These are phyloP conservation scores for Hydnomerulius pinastri DNA, from an alignment of 768 basidiomycete genomes.

Conservation along the genomic window DNA sequence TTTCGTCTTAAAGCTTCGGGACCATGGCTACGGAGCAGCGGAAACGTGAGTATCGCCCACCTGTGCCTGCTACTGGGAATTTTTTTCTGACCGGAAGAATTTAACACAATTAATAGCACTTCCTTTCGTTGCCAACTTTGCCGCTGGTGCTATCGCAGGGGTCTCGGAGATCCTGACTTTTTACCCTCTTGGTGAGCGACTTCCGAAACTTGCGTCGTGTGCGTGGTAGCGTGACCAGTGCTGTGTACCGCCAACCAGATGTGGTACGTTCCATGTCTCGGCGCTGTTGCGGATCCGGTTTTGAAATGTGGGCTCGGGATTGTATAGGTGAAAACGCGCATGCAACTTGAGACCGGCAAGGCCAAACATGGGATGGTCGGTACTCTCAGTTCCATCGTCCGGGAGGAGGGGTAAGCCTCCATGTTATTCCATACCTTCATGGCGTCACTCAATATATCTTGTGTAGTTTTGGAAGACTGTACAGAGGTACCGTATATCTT, in stretches of 20 bases:
- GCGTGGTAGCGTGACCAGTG: constrained; percentile 4
- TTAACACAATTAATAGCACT: constrained; percentile 51
- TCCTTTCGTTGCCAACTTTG: constrained; percentile 87
- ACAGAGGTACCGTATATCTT: constrained; percentile 61
- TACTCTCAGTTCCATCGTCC: constrained; percentile 80
- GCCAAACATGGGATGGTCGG: constrained; percentile 75
- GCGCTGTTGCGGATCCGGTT: neutral
- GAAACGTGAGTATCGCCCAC: constrained; percentile 27
- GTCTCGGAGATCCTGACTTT: constrained; percentile 82
- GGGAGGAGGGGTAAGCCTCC: constrained; percentile 79
- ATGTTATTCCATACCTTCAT: neutral
- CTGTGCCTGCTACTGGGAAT: neutral
- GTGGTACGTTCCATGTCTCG: constrained; percentile 59
- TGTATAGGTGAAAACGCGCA: constrained; percentile 90
- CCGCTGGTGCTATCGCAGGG: constrained; percentile 95
- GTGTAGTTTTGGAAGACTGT: constrained; percentile 73
- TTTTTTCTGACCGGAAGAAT: constrained; percentile 8
- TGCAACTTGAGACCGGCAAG: constrained; percentile 94
- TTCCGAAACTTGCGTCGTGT: neutral
- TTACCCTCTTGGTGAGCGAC: constrained; percentile 79
- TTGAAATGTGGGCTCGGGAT: constrained; percentile 7
- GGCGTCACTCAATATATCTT: constrained; percentile 1
- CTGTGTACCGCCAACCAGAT: constrained; percentile 50
- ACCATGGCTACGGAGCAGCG: constrained; percentile 33
- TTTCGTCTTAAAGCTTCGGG: neutral